Conservation (phyloP, 1,284 basidiomycete species). For the Austroboletus niveus region DNA sequence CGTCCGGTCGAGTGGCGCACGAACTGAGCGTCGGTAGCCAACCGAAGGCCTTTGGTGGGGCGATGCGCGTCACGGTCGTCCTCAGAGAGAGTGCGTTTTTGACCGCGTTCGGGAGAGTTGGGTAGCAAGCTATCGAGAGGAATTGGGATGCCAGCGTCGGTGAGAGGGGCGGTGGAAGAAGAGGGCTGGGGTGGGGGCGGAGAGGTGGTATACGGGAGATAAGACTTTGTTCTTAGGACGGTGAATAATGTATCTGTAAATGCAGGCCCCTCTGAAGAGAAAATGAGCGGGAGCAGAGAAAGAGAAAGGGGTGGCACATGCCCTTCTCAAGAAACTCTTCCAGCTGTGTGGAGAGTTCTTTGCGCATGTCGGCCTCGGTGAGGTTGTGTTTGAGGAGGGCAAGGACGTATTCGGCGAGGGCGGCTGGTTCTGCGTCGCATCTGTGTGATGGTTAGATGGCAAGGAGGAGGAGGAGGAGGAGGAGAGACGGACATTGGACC, state of each 20-base stretch:
- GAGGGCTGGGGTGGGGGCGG: constrained; percentile 31
- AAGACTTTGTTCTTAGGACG: constrained; percentile 78
- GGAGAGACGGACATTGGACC: constrained; percentile 70
- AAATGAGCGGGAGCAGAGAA: constrained; percentile 1
- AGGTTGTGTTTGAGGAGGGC: constrained; percentile 92
- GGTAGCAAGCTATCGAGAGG: constrained; percentile 65
- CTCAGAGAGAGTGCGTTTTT: constrained; percentile 61
- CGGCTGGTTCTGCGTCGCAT: constrained; percentile 94
- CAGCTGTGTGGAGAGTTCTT: constrained; percentile 75
- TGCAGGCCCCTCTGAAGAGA: constrained; percentile 57
- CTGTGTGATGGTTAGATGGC: constrained; percentile 41
- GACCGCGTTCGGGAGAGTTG: constrained; percentile 51
- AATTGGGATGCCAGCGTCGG: constrained; percentile 72
- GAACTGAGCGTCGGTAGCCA: constrained; percentile 60
- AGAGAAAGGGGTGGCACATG: constrained; percentile 32
- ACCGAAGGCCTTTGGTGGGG: constrained; percentile 67
- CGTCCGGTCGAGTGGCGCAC: constrained; percentile 54
- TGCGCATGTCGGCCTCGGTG: constrained; percentile 78
- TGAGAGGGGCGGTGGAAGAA: constrained; percentile 37
- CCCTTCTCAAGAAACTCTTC: constrained; percentile 92
- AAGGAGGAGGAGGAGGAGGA: fast-evolving
- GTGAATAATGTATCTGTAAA: constrained; percentile 88
- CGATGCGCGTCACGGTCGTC: constrained; percentile 58
- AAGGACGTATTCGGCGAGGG: constrained; percentile 91
- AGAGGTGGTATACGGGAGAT: constrained; percentile 64